Conservation (phyloP, 2,329 filamentous ascomycete species). For the Albophoma yamanashiensis region DNA sequence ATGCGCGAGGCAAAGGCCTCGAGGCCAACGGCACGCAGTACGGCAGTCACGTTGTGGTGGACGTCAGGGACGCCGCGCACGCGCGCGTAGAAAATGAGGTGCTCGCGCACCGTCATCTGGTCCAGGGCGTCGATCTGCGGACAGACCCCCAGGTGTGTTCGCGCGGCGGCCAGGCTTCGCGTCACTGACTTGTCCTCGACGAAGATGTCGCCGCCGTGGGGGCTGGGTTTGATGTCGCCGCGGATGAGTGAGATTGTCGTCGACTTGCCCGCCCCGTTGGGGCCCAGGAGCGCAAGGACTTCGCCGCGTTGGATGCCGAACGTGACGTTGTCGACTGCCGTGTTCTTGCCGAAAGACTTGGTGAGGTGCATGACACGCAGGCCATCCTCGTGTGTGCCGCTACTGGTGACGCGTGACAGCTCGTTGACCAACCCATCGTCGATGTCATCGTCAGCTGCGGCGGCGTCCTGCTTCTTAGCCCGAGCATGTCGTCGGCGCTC, state of each 20-base stretch:
- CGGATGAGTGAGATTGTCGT: constrained; percentile 83
- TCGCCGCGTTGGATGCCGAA: constrained; percentile 73
- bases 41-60: constrained; percentile 64
- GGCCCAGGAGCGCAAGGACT: constrained; percentile 80
- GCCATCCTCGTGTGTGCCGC: constrained; percentile 39
- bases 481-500: constrained; percentile 15
- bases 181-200: constrained; percentile 70
- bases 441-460: constrained; percentile 18
- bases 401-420: constrained; percentile 44
- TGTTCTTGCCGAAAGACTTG: constrained; percentile 66
- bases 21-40: constrained; percentile 74
- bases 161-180: constrained; percentile 59
- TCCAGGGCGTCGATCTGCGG: constrained; percentile 85
- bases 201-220: constrained; percentile 64
- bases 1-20: constrained; percentile 60
- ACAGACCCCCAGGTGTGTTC: constrained; percentile 77
- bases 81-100: constrained; percentile 78
- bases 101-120: constrained; percentile 79
- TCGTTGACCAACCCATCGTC: constrained; percentile 58
- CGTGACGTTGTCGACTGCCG: constrained; percentile 79
- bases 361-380: constrained; percentile 71
- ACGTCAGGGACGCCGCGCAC: constrained; percentile 69
- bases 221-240: constrained; percentile 70
- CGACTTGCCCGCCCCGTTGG: constrained; percentile 85
- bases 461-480: background rate